Evolutionary conservation across 768 basidiomycete species (phyloP).

Genomic region (Leucocoprinus leucothites): DNA sequence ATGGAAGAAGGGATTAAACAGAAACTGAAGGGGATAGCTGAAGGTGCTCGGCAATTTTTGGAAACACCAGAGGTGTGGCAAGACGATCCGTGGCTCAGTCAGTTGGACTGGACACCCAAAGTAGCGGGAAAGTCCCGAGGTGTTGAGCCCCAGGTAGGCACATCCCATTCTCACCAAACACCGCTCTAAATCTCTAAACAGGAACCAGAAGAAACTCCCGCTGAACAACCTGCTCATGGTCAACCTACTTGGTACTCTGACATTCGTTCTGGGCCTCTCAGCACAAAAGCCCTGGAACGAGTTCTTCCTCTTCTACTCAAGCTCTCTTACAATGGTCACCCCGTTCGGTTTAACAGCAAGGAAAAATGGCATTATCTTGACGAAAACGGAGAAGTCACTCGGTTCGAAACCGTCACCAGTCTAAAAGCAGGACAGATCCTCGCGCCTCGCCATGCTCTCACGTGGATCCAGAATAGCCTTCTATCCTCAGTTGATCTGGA

Average conservation of each 20-base stretch:
- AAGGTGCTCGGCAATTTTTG: constrained; percentile 64
- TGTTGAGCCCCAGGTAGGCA: constrained; percentile 12
- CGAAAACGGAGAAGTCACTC: constrained; percentile 27
- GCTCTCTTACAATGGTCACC: constrained; percentile 56
- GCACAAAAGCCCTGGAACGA: constrained; percentile 40
- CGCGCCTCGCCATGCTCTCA: constrained; percentile 41
- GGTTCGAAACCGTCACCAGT: constrained; percentile 40
- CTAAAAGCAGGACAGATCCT: constrained; percentile 44
- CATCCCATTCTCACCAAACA: no score
- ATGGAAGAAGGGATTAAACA: constrained; percentile 80
- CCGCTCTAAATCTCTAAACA: not conserved
- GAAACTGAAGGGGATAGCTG: constrained; percentile 64
- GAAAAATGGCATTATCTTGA: constrained; percentile 68
- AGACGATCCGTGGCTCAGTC: constrained; percentile 79
- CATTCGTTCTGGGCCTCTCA: constrained; percentile 41
- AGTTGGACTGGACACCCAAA: constrained; percentile 96
- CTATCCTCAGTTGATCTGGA: constrained; percentile 39
- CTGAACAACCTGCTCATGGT: not conserved
- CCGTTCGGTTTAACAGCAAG: constrained; percentile 49
- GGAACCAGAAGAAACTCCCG: no score
- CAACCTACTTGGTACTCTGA: constrained; percentile 59
- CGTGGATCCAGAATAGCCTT: constrained; percentile 38
- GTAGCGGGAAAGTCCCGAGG: constrained; percentile 68
- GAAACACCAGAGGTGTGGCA: constrained; percentile 50
- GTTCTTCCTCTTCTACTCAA: constrained; percentile 68